Base-by-base conservation (phyloP, 495 filamentous ascomycete genomes). In the Daldinia caldariorum region DNA sequence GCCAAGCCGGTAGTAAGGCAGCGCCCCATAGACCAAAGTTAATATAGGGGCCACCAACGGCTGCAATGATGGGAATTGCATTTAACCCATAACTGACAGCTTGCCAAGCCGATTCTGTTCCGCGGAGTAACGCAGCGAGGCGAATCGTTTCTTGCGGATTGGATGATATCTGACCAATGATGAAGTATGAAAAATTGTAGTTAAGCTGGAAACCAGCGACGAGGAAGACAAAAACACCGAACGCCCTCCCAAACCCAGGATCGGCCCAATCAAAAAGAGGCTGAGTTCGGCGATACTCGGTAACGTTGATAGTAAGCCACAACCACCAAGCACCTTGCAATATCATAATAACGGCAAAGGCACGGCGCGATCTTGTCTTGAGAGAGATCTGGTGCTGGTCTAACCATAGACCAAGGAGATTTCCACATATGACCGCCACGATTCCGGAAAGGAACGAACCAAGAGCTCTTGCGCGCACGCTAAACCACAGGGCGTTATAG, bases 101-200 rank as follows among this genome's bases (percentile, higher is more conserved):
- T 73, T 89, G 87, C 73, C 84, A 86, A 4, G 86, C 88, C 26
- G 86, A 88, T 68, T 91, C 88, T 0, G 85, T 88, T 0, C 86
- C 88, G 50, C 88, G 79, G 32, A 91, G 75, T 53, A 91, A 76
- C 8, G 84, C 87, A 1, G 87, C 82, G 66, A 87, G 84, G n/a
- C 89, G 83, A 37, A 90, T 82, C 3, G 89, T 81, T 67, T 89
- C 86, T 39, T 83, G 82, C 13, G 87, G 80, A 43, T 80, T 78
- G 10, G 83, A 73, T 7, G 88, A 87, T 37, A 90, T 61, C 60
- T 89, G 86, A 18, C 84, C 81, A 39, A 89, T 84, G 61, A 89
- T 79, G 70, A 89, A 90, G 78, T 89, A 89, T 81, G 89, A 71
- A 70, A 84, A 89, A 64, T 89, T 81, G 72, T 89, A 90, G 66